These are phyloP conservation scores for Ilex aquifolium DNA, from an alignment of 257 asterid genomes.

Conservation along the genomic window DNA sequence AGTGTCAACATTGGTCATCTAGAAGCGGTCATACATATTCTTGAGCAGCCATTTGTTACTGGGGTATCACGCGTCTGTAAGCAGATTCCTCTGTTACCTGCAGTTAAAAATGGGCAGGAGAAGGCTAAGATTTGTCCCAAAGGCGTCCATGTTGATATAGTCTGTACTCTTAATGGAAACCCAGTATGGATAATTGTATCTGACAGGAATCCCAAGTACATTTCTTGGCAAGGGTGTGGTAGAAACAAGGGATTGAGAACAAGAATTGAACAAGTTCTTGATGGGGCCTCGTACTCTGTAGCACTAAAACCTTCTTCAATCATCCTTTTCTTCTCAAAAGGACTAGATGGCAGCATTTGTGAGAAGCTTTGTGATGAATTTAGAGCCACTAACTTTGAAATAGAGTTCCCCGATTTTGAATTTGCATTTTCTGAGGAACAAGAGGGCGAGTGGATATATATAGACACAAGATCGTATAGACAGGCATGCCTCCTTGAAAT, in stretches of 20 bases:
- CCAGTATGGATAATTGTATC: conserved; percentile 94
- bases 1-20: conserved; percentile 82
- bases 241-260: conserved; percentile 46
- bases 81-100: conserved; percentile 34
- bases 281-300: conserved; percentile 59
- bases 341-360: conserved; percentile 34
- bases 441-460: conserved; percentile 57
- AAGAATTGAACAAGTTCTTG: conserved; percentile 37
- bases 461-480: conserved; percentile 51
- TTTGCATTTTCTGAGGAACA: conserved; percentile 23
- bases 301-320: conserved; percentile 56
- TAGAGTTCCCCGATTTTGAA: conserved; percentile 34
- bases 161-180: conserved; percentile 59
- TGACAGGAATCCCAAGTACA: conserved; percentile 64
- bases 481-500: conserved; percentile 50
- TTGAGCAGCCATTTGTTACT: conserved; percentile 55
- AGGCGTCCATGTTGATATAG: conserved; percentile 59
- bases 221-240: conserved; percentile 41
- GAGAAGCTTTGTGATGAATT: conserved; percentile 43
- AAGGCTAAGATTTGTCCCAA: neutral
- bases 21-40: conserved; percentile 71
- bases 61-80: conserved; percentile 83
- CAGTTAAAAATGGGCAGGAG: conserved; percentile 4
- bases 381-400: conserved; percentile 39
- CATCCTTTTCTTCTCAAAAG: conserved; percentile 68